Base-by-base conservation (phyloP, 2,329 filamentous ascomycete genomes). In the Penicillium sp. region DNA sequence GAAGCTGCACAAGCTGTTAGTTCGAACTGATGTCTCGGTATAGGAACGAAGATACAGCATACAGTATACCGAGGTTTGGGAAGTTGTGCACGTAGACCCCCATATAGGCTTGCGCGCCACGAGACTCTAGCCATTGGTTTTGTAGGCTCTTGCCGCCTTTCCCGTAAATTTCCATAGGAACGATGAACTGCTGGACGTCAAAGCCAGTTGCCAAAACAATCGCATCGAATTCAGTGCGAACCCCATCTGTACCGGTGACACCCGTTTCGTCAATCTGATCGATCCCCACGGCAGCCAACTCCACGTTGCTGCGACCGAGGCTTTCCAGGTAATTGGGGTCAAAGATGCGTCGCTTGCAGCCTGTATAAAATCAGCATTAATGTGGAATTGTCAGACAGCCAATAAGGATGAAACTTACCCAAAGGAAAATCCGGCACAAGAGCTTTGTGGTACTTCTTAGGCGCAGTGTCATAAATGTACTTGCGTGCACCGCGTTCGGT, bases 171-270 rank as follows among this genome's bases (percentile, higher is more conserved):
- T 65, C 49, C 56, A 73, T 67, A 0, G 70, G 69, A 8, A 62
- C 57, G 5, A 75, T 56, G 42, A 73, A 75, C 40, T 71, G 46
- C 17, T 59, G 50, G 18, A 72, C 67, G 37, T 72, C 49, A 53
- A 72, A 75, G 5, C 70, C 70, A 2, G 69, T 72, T 5, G 64
- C 66, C 10, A 72, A 56, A 13, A 72, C 59, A 32, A 74, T 70
- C 7, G 60, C 57, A 45, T 73, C 70, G 42, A 70, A 55, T 4
- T 62, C 52, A 13, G 37, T 40, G 4, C 46, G 24, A 9, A 46
- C 17, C 7, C 60, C 58, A 42, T 53, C 51, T 3, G 44, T 55
- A 17, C 55, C 27, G 17, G 54, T 56, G 15, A 56, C 57, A 13
- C 56, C 53, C 1, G 51, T 58, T 26, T 60, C 54, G 27, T 43